Evolutionary conservation across 1,284 basidiomycete genomes (phyloP).

Genomic region (Trametes hirsuta): DNA sequence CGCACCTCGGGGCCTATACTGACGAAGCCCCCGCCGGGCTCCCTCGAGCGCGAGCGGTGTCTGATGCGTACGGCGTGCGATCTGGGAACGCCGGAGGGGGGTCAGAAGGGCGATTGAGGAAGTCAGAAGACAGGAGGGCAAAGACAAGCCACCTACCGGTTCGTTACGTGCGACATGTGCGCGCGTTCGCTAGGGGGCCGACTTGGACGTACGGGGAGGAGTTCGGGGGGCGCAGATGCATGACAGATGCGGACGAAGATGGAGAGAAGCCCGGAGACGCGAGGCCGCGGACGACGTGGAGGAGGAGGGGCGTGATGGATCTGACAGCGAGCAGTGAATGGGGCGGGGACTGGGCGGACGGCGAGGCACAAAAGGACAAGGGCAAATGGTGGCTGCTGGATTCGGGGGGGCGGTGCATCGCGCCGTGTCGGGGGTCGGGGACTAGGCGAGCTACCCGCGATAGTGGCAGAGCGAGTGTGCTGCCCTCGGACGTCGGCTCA

Average conservation of each 20-base stretch:
- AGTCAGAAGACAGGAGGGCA: neutral
- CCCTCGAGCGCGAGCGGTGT: neutral
- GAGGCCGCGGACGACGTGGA: neutral
- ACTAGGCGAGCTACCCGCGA: constrained; percentile 21
- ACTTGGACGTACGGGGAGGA: neutral
- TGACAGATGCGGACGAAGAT: neutral
- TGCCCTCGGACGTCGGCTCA: neutral
- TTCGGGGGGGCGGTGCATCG: too few relatives aligned
- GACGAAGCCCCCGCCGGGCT: neutral
- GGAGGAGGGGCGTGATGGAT: neutral
- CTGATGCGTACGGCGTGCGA: constrained; percentile 5
- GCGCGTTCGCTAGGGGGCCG: neutral
- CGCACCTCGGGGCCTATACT: neutral
- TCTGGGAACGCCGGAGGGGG: neutral
- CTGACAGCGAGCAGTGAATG: neutral
- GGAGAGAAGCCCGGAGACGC: neutral
- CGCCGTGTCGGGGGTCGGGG: neutral
- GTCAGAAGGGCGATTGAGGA: neutral
- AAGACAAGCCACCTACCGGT: too few relatives aligned
- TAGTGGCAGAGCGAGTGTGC: neutral
- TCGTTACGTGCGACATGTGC: neutral
- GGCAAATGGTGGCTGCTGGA: too few relatives aligned
- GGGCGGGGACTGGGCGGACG: neutral
- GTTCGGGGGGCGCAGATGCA: neutral
- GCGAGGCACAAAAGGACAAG: neutral